Base-by-base conservation (phyloP, 345 rosid genomes). In the Alliaria petiolata region DNA sequence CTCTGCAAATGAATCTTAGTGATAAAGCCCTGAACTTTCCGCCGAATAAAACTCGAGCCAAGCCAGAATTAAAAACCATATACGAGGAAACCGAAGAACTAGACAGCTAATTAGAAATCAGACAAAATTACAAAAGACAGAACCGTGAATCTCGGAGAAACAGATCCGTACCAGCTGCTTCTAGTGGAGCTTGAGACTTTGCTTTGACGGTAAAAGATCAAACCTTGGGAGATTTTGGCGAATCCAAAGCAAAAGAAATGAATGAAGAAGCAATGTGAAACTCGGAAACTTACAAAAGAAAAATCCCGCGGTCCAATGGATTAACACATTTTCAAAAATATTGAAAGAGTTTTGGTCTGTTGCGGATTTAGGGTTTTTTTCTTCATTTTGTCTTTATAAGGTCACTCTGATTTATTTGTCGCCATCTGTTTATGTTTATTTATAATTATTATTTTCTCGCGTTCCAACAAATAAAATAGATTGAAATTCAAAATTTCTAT, bases 151-250 rank as follows among this genome's bases (percentile, higher is more conserved):
- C 45, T 58, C 20, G 17, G 71, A 50, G 61, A 8, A 34, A 72
- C 70, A 54, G 76, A 72, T 55, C 70, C 13, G 16, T 64, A 65
- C 50, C 61, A n/a, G n/a, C n/a, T n/a, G n/a, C 51, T 65, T n/a
- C n/a, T 36, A 30, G n/a, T 22, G 39, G 55, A 71, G 52, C 58
- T n/a, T 66, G 30, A 11, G 45, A 7, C 13, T 43, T 54, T n/a
- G 62, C 57, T 64, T 19, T 13, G 33, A 55, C 33, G 7, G 31
- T 40, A 8, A 47, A 47, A 49, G 5, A 2, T 1, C 4, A 20
- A 67, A 17, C 16, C 34, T 53, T 63, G 6, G 6, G 33, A 22
- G 58, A 12, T 15, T 17, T 5, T 17, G 11, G 15, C 14, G 36
- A 20, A 9, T 43, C 58, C 72, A 40, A 74, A 51, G 71, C 42